Conservation (phyloP, 805 yeast genomes). For the Hanseniaspora nectarophila region DNA sequence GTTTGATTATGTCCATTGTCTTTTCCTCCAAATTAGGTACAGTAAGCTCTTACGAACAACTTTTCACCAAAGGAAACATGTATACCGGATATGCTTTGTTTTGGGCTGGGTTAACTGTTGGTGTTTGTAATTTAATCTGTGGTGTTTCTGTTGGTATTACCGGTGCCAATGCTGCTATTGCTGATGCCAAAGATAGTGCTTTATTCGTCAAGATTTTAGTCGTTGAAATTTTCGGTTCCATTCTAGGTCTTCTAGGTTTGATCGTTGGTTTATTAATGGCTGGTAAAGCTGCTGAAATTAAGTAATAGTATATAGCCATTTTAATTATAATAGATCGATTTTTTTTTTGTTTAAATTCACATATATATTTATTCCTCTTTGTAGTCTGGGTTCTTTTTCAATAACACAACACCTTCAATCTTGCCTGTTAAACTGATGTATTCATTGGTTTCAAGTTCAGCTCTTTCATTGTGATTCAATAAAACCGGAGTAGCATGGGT, state of each 20-base stretch:
- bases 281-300: constrained; percentile 81
- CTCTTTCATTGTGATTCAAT: constrained; percentile 87
- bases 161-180: constrained; percentile 95
- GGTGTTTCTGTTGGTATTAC: constrained; percentile 96
- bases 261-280: constrained; percentile 97
- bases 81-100: constrained; percentile 91
- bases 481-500: constrained; percentile 96
- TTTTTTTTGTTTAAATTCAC: too few species aligned
- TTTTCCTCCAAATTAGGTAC: constrained; percentile 72
- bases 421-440: constrained; percentile 70
- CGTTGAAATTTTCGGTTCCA: constrained; percentile 94
- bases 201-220: constrained; percentile 91
- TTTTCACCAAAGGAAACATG: constrained; percentile 70
- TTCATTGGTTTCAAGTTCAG: constrained; percentile 84
- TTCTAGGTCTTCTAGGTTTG: constrained; percentile 87
- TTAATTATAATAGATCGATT: not conserved
- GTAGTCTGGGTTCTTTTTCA: constrained; percentile 80
- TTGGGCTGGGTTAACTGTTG: constrained; percentile 98
- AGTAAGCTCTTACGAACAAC: constrained; percentile 47
- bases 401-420: constrained; percentile 85
- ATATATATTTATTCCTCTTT: constrained; percentile 49
- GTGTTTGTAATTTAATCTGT: constrained; percentile 82
- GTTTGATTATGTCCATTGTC: constrained; percentile 93
- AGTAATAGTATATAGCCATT: constrained; percentile 29
- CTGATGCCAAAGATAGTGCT: constrained; percentile 94